Evolutionary conservation across 208 protist species (phyloP).

Genomic region (Leishmania lainsoni): DNA sequence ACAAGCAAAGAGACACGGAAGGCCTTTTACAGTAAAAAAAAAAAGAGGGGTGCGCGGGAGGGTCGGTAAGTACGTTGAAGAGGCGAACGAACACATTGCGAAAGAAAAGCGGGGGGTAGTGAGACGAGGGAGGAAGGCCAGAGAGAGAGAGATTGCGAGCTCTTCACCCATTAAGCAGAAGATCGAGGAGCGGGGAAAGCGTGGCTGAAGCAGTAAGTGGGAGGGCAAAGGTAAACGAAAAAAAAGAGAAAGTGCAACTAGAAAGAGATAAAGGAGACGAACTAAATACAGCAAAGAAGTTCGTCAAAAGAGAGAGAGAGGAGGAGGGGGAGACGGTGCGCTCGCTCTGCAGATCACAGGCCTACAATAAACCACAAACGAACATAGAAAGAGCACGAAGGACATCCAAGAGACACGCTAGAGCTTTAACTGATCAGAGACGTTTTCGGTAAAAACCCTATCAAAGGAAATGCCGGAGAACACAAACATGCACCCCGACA

Average conservation of each 20-base stretch:
- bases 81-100: background rate
- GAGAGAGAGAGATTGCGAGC: too few species aligned
- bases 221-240: too few species aligned
- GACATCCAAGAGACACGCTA: background rate
- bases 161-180: too few species aligned
- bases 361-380: background rate
- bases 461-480: background rate
- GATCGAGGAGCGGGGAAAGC: too few species aligned
- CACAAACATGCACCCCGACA: too few species aligned
- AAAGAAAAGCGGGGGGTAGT: too few species aligned
- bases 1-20: background rate
- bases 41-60: background rate
- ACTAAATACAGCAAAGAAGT: background rate
- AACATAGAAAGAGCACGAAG: too few species aligned
- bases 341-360: too few species aligned
- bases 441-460: background rate
- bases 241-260: background rate
- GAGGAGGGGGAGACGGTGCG: background rate
- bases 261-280: background rate
- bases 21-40: background rate
- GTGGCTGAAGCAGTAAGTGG: too few species aligned
- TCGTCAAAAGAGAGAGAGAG: background rate
- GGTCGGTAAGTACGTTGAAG: background rate
- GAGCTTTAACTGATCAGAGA: background rate
- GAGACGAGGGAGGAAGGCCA: too few species aligned